These are phyloP conservation scores for Podospora appendiculata DNA, from an alignment of 495 filamentous ascomycete genomes.

Conservation along the genomic window DNA sequence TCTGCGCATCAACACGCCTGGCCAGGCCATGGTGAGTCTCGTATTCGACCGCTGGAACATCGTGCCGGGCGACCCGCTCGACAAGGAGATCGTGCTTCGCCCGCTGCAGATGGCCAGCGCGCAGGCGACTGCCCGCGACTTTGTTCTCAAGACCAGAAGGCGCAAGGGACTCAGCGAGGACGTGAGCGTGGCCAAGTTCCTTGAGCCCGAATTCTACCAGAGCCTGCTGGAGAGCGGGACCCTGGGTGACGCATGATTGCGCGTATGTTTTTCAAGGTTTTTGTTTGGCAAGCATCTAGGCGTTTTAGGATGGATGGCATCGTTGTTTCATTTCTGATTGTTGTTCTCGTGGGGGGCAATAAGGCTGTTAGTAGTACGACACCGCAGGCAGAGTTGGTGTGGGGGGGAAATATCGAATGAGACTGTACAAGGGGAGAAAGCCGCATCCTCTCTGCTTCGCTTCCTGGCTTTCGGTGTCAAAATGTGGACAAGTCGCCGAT, in stretches of 20 bases:
- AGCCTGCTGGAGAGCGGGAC: slow-evolving; percentile 83
- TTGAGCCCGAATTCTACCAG: slow-evolving; percentile 89
- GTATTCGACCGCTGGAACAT: slow-evolving; percentile 94
- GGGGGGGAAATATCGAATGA: too few species aligned
- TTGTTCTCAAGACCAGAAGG: slow-evolving; percentile 89
- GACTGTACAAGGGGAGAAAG: too few species aligned
- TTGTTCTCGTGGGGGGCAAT: too few species aligned
- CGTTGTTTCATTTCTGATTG: too few species aligned
- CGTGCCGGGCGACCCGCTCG: slow-evolving; percentile 90
- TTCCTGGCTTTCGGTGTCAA: too few species aligned
- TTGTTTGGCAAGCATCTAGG: not conserved
- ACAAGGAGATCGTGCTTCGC: slow-evolving; percentile 71
- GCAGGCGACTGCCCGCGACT: slow-evolving; percentile 85
- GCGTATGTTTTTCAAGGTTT: not conserved
- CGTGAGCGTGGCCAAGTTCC: slow-evolving; percentile 87
- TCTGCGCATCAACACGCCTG: slow-evolving; percentile 90
- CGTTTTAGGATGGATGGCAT: not conserved
- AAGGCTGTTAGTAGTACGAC: too few species aligned
- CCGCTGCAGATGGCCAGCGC: slow-evolving; percentile 81
- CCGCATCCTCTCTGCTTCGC: too few species aligned
- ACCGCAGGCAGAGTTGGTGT: too few species aligned
- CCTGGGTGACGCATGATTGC: slow-evolving; percentile 41
- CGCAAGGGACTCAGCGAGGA: slow-evolving; percentile 94
- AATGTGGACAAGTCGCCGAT: too few species aligned
- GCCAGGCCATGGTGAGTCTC: slow-evolving; percentile 80